A percentile compares a stretch with the other conserved stretches of the same genome.
Evolutionary conservation across 2,329 filamentous ascomycete genomes (phyloP).

Genomic region (Cladosporium sp.): DNA sequence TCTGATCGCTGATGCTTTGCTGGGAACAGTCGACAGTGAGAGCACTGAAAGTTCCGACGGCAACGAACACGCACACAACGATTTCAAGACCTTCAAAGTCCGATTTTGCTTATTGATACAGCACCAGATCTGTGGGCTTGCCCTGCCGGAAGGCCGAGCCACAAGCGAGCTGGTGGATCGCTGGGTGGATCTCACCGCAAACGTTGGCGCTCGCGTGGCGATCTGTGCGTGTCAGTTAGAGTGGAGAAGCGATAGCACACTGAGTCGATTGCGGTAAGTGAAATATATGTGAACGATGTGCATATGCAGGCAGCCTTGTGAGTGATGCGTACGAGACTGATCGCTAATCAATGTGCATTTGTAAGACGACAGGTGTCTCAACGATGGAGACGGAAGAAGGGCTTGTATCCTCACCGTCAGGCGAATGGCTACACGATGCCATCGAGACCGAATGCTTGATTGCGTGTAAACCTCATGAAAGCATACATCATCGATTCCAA

Average conservation of each 20-base stretch:
- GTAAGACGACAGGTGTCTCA: background rate
- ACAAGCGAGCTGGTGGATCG: conserved; percentile 12
- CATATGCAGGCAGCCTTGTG: background rate
- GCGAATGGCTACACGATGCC: background rate
- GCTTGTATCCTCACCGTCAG: background rate
- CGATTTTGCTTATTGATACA: conserved; percentile 2
- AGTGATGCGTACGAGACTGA: background rate
- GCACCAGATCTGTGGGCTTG: background rate
- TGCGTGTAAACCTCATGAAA: background rate
- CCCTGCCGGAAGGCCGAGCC: conserved; percentile 1
- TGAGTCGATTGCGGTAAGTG: conserved; percentile 5
- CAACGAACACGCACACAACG: background rate
- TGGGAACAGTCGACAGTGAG: background rate
- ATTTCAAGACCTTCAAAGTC: background rate
- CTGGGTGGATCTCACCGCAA: background rate
- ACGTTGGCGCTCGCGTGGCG: conserved; percentile 17
- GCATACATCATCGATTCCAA: background rate
- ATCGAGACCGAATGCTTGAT: background rate
- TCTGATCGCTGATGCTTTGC: background rate
- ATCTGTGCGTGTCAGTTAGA: conserved; percentile 5
- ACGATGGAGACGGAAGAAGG: background rate
- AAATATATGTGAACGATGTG: background rate
- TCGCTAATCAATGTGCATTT: background rate
- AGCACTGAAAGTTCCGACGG: background rate
- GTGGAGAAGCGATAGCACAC: background rate